Percentiles rank a stretch among this genome's conserved stretches.
These are phyloP conservation scores for Neonectria sp. DNA, from an alignment of 2,329 filamentous ascomycete species.

Conservation along the genomic window DNA sequence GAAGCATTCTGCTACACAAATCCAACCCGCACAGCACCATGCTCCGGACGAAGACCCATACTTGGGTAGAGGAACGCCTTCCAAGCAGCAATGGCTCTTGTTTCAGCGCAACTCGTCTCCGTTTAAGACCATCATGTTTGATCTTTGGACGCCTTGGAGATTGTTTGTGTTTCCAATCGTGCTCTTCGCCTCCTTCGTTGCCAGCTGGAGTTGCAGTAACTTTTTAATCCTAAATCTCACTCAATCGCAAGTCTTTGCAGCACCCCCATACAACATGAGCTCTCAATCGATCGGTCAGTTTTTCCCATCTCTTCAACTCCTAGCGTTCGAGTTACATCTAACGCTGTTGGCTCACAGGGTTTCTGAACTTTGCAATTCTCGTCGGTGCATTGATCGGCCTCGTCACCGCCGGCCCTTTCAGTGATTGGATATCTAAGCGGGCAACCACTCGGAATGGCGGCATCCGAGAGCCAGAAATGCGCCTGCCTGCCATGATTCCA, in stretches of 20 bases:
- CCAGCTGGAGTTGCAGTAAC: constrained; percentile 27
- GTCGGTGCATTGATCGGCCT: constrained; percentile 59
- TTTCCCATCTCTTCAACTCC: not conserved
- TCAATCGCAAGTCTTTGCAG: constrained; percentile 24
- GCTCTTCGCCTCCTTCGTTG: constrained; percentile 24
- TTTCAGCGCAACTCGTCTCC: constrained; percentile 15
- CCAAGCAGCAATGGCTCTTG: constrained; percentile 9
- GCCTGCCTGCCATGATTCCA: constrained; percentile 60
- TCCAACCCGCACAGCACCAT: not conserved
- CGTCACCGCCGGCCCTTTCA: constrained; percentile 59
- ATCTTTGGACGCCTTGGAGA: constrained; percentile 21
- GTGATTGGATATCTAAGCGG: constrained; percentile 59
- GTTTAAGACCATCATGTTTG: constrained; percentile 4
- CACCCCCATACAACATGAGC: constrained; percentile 33
- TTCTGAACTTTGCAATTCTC: constrained; percentile 64
- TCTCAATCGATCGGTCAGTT: constrained; percentile 22
- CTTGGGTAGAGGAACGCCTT: constrained; percentile 10
- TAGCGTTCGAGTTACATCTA: not conserved
- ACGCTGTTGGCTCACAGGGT: constrained; percentile 49
- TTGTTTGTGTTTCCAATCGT: constrained; percentile 30
- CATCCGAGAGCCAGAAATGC: constrained; percentile 64
- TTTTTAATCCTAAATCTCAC: constrained; percentile 28
- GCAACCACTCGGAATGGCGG: constrained; percentile 60
- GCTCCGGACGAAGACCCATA: not conserved
- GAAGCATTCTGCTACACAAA: not conserved